A percentile compares a stretch with the other conserved stretches of the same genome.
Evolutionary conservation across 176 grass and related monocot genomes (phyloP).

Genomic region (Avena sativa): DNA sequence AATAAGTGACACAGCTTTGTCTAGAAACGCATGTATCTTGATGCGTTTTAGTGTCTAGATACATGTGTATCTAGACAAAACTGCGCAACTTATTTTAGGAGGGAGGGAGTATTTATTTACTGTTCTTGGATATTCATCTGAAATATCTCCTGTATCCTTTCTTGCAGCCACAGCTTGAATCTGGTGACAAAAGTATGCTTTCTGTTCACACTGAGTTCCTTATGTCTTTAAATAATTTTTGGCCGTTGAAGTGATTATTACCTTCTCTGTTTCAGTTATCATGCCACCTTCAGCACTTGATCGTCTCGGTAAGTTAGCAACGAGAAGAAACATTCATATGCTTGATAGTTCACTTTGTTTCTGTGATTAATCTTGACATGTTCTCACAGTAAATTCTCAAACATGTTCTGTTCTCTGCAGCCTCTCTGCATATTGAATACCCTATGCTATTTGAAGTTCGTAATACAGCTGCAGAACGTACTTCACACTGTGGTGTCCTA

Average conservation of each 20-base stretch:
- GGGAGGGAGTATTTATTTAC: not conserved
- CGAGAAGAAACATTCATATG: not conserved
- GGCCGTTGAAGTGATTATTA: constrained; percentile 26
- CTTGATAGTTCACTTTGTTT: constrained; percentile 31
- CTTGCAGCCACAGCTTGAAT: constrained; percentile 89
- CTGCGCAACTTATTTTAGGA: too few species aligned
- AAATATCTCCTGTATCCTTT: constrained; percentile 43
- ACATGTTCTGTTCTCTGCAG: constrained; percentile 53
- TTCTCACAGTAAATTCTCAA: constrained; percentile 13
- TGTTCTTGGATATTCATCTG: constrained; percentile 39
- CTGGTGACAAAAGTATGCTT: constrained; percentile 92
- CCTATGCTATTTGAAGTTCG: constrained; percentile 97
- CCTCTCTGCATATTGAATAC: constrained; percentile 95
- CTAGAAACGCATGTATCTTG: too few species aligned
- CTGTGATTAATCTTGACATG: constrained; percentile 6
- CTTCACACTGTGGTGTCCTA: constrained; percentile 93
- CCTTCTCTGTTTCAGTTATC: constrained; percentile 77
- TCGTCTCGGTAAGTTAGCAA: constrained; percentile 76
- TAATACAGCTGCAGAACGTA: constrained; percentile 73
- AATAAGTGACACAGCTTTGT: too few species aligned
- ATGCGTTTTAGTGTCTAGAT: too few species aligned
- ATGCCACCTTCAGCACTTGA: constrained; percentile 99
- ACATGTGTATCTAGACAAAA: too few species aligned
- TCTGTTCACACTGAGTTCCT: constrained; percentile 23
- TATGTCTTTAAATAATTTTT: constrained; percentile 26